Conservation (phyloP, 129 eudicot species). For the Chrysanthemum lavandulifolium region DNA sequence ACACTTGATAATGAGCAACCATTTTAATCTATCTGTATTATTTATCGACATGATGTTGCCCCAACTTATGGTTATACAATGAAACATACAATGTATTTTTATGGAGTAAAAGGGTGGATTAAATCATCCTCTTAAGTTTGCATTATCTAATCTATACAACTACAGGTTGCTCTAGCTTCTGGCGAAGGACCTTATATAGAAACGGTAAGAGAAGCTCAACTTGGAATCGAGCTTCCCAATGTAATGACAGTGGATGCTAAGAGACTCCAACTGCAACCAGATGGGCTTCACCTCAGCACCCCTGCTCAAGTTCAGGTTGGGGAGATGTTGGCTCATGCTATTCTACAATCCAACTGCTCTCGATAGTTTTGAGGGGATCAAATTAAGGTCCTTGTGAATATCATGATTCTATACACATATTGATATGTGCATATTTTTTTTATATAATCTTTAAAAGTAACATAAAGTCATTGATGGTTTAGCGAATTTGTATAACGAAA, state of each 20-base stretch:
- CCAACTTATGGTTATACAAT: not conserved
- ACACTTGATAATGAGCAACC: too few species aligned
- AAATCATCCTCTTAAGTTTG: not conserved
- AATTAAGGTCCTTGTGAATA: not conserved
- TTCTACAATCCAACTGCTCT: slow-evolving; percentile 30
- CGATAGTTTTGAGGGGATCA: not conserved
- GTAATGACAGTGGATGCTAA: too few species aligned
- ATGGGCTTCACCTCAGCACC: slow-evolving; percentile 66
- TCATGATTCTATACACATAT: not conserved
- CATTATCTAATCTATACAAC: not conserved
- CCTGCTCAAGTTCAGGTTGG: slow-evolving; percentile 69
- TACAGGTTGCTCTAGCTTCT: slow-evolving; percentile 75
- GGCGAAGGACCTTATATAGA: slow-evolving; percentile 57
- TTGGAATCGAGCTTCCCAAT: too few species aligned
- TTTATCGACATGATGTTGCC: not conserved
- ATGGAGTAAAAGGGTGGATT: not conserved
- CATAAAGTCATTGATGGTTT: not conserved
- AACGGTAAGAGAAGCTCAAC: not conserved
- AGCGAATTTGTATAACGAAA: not conserved
- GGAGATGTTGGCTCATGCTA: slow-evolving; percentile 70
- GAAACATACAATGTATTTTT: not conserved
- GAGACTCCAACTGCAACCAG: slow-evolving; percentile 39
- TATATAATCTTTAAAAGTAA: not conserved
- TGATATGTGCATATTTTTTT: slow-evolving; percentile 16
- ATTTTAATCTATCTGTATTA: too few species aligned